Conservation (phyloP, 192 early-diverging fungal genomes). For the Backusella morwellensis region DNA sequence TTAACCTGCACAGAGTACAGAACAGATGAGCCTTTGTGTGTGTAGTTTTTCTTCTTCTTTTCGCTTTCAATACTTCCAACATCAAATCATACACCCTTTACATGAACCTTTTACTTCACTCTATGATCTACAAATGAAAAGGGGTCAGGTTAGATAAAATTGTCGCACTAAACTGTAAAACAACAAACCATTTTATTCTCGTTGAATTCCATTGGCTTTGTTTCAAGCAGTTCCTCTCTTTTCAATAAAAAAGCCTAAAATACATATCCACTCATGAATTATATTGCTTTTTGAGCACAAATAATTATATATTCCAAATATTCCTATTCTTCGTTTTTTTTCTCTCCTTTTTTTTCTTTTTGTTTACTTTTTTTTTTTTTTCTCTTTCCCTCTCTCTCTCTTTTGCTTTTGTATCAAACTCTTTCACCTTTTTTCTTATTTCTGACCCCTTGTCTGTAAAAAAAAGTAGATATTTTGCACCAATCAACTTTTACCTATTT, state of each 20-base stretch:
- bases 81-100: background rate
- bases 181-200: constrained; percentile 5
- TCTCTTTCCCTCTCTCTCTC: background rate
- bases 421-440: background rate
- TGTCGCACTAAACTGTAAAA: constrained; percentile 19
- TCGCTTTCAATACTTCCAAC: background rate
- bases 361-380: background rate
- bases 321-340: background rate
- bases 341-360: background rate
- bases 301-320: constrained; percentile 8
- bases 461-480: background rate
- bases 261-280: constrained; percentile 4
- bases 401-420: background rate
- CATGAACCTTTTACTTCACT: background rate
- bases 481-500: background rate
- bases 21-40: background rate
- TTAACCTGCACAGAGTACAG: constrained; percentile 3
- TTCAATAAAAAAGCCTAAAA: constrained; percentile 6
- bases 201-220: constrained; percentile 9
- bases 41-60: background rate
- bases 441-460: background rate
- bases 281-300: constrained; percentile 14
- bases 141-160: constrained; percentile 15
- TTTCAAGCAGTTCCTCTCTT: constrained; percentile 2
- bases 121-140: background rate